Percentiles rank a stretch among this genome's conserved stretches.
These are phyloP conservation scores for Magnaporthiopsis incrustans DNA, from an alignment of 2,329 filamentous ascomycete species.

Conservation along the genomic window DNA sequence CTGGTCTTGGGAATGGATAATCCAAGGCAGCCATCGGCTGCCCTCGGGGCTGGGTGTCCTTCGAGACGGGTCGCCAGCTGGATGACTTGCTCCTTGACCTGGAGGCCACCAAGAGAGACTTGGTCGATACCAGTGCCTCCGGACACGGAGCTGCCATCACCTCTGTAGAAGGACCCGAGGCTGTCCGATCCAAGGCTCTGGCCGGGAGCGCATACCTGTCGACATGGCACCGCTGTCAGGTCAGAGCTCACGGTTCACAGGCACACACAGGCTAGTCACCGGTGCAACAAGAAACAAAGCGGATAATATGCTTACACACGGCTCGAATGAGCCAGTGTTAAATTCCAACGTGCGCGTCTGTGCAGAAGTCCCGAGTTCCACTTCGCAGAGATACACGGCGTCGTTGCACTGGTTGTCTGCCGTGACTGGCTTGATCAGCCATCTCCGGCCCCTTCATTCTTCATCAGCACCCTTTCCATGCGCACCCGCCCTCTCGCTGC, in stretches of 20 bases:
- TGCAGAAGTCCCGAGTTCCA: constrained; percentile 56
- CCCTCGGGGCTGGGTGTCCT: neutral
- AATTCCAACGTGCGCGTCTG: constrained; percentile 58
- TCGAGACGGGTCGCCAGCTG: constrained; percentile 51
- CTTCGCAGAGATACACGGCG: constrained; percentile 53
- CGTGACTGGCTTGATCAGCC: constrained; percentile 38
- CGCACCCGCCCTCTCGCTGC: constrained; percentile 39
- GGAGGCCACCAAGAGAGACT: constrained; percentile 53
- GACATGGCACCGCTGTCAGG: neutral
- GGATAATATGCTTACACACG: constrained; percentile 44
- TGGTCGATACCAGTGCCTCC: constrained; percentile 58
- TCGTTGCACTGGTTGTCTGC: constrained; percentile 63
- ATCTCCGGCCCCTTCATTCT: constrained; percentile 24
- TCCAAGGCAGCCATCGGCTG: constrained; percentile 54
- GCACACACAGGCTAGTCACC: neutral
- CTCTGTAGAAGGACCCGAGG: constrained; percentile 55
- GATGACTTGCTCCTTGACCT: constrained; percentile 53
- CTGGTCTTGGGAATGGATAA: constrained; percentile 59
- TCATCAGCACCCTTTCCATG: constrained; percentile 37
- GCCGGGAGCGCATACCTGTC: neutral
- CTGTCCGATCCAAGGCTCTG: constrained; percentile 16
- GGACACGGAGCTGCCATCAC: constrained; percentile 58
- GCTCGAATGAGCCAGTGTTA: constrained; percentile 63
- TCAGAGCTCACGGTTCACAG: neutral
- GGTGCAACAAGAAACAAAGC: neutral